phyloP scores from a whole-genome alignment of 108 stramenopile genomes.

The Fragilariopsis cylindrus region DNA sequence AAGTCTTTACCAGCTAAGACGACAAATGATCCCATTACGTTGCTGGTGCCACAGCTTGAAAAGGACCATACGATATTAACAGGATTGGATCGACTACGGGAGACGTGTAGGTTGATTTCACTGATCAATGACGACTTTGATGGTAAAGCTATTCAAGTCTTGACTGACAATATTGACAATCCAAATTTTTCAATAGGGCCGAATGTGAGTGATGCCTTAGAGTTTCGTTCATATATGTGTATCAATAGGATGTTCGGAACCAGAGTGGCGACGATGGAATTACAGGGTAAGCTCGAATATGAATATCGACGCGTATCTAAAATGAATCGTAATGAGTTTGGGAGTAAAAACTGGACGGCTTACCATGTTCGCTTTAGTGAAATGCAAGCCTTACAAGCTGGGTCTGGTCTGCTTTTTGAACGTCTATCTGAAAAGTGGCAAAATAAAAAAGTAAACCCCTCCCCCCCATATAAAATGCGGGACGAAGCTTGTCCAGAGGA shows the following conservation, averaged over 20 bases:
- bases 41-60: conserved; percentile 18
- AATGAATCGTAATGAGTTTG: conserved; percentile 29
- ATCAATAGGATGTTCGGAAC: conserved; percentile 50
- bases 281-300: conserved; percentile 1
- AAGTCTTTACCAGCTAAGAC: conserved; percentile 42
- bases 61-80: conserved; percentile 34
- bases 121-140: conserved; percentile 62
- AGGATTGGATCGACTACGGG: conserved; percentile 16
- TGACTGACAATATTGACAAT: conserved; percentile 46
- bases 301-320: conserved; percentile 4
- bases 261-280: conserved; percentile 26
- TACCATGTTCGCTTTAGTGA: conserved; percentile 43
- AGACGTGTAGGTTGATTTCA: conserved; percentile 74
- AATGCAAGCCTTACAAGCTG: conserved; percentile 40
- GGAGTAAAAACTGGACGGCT: conserved; percentile 32
- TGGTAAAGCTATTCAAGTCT: conserved; percentile 48
- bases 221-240: conserved; percentile 65
- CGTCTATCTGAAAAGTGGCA: conserved; percentile 11
- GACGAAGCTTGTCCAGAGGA: conserved; percentile 30
- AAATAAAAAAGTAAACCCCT: conserved; percentile 1
- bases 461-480: conserved; percentile 18
- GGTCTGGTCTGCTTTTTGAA: conserved; percentile 14
- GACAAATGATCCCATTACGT: conserved; percentile 12
- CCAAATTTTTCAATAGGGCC: conserved; percentile 41
- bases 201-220: conserved; percentile 46